Evolutionary conservation across 2,329 filamentous ascomycete species (phyloP).

Genomic region (Alternaria metachromatica): DNA sequence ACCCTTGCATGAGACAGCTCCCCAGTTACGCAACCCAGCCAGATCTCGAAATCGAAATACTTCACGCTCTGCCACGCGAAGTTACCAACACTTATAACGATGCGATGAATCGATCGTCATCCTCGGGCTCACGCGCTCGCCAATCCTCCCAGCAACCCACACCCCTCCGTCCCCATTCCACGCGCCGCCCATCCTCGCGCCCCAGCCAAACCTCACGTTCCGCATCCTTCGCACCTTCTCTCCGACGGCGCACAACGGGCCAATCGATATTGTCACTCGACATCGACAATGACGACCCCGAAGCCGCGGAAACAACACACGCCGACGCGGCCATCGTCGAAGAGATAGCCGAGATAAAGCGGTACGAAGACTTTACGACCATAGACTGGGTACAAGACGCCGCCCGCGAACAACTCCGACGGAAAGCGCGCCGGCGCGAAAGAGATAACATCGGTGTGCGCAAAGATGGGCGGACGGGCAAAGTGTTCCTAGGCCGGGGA

Average conservation of each 20-base stretch:
- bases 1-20: constrained; percentile 11
- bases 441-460: constrained; percentile 46
- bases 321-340: constrained; percentile 80
- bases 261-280: constrained; percentile 69
- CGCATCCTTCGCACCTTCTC: constrained; percentile 60
- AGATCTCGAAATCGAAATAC: neutral
- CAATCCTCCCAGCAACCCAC: constrained; percentile 26
- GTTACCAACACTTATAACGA: constrained; percentile 21
- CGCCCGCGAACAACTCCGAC: constrained; percentile 82
- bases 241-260: constrained; percentile 68
- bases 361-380: constrained; percentile 98
- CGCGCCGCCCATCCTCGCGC: constrained; percentile 40
- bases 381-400: constrained; percentile 99
- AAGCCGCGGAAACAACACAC: constrained; percentile 56
- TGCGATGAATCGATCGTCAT: constrained; percentile 54
- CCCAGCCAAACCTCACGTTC: constrained; percentile 33
- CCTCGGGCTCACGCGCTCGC: constrained; percentile 6
- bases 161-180: constrained; percentile 54
- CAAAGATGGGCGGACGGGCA: constrained; percentile 54
- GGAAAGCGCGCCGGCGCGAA: constrained; percentile 76
- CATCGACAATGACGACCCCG: constrained; percentile 66
- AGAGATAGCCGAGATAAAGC: constrained; percentile 96
- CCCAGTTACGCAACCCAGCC: neutral
- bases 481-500: constrained; percentile 70
- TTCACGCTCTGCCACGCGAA: constrained; percentile 1